Evolutionary conservation across 1,284 basidiomycete species (phyloP).

Genomic region (Ustilago hordei): DNA sequence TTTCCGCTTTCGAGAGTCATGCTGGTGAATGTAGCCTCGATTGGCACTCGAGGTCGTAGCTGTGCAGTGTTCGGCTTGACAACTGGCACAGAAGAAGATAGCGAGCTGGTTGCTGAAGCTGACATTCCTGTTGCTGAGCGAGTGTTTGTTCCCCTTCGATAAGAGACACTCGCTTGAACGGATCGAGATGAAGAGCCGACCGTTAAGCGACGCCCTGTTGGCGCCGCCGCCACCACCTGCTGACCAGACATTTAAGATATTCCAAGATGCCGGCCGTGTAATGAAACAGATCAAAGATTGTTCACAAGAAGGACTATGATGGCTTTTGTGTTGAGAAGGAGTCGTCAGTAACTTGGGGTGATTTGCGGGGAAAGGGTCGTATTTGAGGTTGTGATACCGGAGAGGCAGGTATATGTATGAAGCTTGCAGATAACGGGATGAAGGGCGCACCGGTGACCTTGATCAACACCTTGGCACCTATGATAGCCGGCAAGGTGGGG

Average conservation of each 20-base stretch:
- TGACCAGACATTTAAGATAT: conserved; percentile 11
- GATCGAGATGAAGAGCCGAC: conserved; percentile 11
- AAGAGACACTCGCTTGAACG: conserved; percentile 3
- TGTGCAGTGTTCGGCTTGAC: conserved; percentile 17
- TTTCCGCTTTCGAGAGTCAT: conserved; percentile 13
- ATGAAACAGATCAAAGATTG: not conserved
- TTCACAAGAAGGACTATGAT: not conserved
- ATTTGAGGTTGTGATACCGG: not conserved
- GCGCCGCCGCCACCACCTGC: not conserved
- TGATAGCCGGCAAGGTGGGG: not conserved
- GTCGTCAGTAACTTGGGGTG: not conserved
- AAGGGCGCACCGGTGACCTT: conserved; percentile 5
- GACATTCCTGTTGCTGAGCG: not conserved
- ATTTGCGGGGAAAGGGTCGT: not conserved
- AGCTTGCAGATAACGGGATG: not conserved
- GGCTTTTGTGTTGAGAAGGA: not conserved
- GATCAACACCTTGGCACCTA: not conserved
- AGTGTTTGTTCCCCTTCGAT: not conserved
- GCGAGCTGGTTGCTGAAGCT: conserved; percentile 1
- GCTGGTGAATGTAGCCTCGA: conserved; percentile 12
- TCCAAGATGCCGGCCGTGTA: not conserved
- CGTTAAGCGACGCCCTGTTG: not conserved
- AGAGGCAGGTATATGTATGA: not conserved
- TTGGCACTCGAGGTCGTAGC: conserved; percentile 26
- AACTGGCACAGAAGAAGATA: conserved; percentile 7